These are phyloP conservation scores for Rhizoclosmatium sp. DNA, from an alignment of 192 early-diverging fungal genomes.

Conservation along the genomic window DNA sequence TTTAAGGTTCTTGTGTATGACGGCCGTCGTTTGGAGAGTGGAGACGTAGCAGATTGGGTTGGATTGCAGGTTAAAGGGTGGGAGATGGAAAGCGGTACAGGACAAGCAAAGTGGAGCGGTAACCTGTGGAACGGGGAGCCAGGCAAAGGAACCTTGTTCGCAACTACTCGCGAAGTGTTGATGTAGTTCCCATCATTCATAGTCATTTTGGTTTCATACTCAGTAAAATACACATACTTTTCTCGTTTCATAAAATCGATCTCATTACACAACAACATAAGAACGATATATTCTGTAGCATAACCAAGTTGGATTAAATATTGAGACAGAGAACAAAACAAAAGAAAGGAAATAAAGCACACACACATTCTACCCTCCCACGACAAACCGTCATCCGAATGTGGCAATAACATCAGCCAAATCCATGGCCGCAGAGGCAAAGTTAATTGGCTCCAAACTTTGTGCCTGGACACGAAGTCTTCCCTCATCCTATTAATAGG, in stretches of 20 bases:
- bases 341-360: neutral
- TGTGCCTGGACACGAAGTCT: conserved; percentile 61
- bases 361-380: neutral
- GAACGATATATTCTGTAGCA: too few species aligned
- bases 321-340: neutral
- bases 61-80: conserved; percentile 32
- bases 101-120: conserved; percentile 33
- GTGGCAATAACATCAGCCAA: conserved; percentile 56
- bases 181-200: too few species aligned
- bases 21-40: conserved; percentile 2
- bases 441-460: conserved; percentile 61
- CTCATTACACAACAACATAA: too few species aligned
- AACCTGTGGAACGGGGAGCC: neutral
- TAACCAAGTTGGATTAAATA: too few species aligned
- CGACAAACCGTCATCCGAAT: conserved; percentile 3
- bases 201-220: neutral
- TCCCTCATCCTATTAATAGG: conserved; percentile 26
- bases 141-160: neutral
- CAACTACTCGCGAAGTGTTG: neutral
- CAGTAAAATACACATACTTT: neutral
- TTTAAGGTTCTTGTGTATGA: conserved; percentile 37
- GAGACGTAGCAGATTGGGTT: conserved; percentile 33
- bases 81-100: conserved; percentile 37
- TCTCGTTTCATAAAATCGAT: neutral
- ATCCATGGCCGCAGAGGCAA: conserved; percentile 61